phyloP scores from a whole-genome alignment of 208 protist species.

The Leishmania gerbilli region DNA sequence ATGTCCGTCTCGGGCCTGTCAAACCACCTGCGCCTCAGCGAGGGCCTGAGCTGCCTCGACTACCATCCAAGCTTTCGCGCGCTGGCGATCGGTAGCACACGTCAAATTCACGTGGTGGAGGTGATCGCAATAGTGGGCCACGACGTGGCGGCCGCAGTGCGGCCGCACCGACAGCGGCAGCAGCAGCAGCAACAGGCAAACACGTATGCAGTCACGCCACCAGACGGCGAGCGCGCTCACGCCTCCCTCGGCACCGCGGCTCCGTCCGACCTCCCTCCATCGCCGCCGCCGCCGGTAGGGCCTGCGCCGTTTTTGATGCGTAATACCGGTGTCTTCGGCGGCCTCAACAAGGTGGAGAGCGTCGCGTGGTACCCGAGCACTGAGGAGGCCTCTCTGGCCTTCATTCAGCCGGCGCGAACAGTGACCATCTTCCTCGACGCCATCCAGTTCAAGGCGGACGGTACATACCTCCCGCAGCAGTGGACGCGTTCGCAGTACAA shows the following conservation, averaged over 20 bases:
- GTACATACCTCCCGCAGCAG: conserved; percentile 70
- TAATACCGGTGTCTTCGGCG: conserved; percentile 57
- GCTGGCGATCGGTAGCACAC: conserved; percentile 72
- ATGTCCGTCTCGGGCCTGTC: conserved; percentile 22
- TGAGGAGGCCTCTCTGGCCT: conserved; percentile 72
- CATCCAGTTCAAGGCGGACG: conserved; percentile 57
- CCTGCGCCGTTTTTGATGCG: conserved; percentile 48
- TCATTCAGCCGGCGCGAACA: conserved; percentile 64
- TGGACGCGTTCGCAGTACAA: conserved; percentile 58
- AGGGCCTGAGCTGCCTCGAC: conserved; percentile 65
- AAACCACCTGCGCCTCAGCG: conserved; percentile 47
- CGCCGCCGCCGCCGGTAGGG: conserved; percentile 5
- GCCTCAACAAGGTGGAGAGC: conserved; percentile 69
- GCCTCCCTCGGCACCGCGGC: not conserved
- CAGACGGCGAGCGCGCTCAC: conserved; percentile 5
- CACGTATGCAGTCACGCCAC: not conserved
- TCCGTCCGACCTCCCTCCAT: not conserved
- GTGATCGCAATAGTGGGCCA: conserved; percentile 51
- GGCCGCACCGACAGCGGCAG: conserved; percentile 4
- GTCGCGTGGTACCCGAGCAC: conserved; percentile 77
- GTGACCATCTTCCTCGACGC: conserved; percentile 84
- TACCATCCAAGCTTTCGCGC: conserved; percentile 69
- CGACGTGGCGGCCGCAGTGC: conserved; percentile 28
- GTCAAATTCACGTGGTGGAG: conserved; percentile 72
- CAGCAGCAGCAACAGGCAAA: conserved; percentile 3